Evolutionary conservation across 176 grass and related monocot species (phyloP), one percentile per base, ranked within the genome.

Genomic region (Tuctoria greenei): DNA sequence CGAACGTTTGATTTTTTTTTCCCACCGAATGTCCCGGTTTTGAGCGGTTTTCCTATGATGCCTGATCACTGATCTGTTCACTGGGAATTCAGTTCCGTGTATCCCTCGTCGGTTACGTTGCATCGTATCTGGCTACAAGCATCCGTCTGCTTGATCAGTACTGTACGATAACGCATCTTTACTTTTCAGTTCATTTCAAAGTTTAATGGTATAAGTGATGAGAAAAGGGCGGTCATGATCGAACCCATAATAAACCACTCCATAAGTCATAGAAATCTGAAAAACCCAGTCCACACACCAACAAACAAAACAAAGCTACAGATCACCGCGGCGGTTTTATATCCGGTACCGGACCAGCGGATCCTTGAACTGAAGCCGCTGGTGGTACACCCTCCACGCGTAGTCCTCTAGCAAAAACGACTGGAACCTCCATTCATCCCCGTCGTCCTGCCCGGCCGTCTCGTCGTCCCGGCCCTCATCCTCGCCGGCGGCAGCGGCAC

Each of bases 321-420:
- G 0, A 21, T 3, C 50, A 58, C 7, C 12, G 3, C 28, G 15
- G 2, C 26, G 11, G 25, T 20, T 13, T 79, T 16, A 90, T 14
- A 85, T 79, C 24, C 77, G 47, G 51, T 93, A 93, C 54, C 81
- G 81, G 6, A 46, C 27, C 31, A 93, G 65, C 25, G 91, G 84
- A 55, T 93, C 87, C 72, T 90, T 87, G 46, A 75, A 80, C 37
- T 86, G 84, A 54, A 89, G 77, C 34, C 69, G 73, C 52, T 84
- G 84, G 47, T 93, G 58, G 28, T 82, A 90, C 36, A 89, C 50
- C 84, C 84, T 84, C 90, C 90, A 93, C 52, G 87, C 90, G 25
- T 89, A 89, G 51, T 87, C 84, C 68, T 93, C 81, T 28, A 93
- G 69, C 12, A 35, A 42, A 38, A 93, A 82, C 15, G 77, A 73